Evolutionary conservation across 2,329 filamentous ascomycete genomes (phyloP), one percentile per base, ranked within the genome.

Genomic region (Cladosporium colombiae): DNA sequence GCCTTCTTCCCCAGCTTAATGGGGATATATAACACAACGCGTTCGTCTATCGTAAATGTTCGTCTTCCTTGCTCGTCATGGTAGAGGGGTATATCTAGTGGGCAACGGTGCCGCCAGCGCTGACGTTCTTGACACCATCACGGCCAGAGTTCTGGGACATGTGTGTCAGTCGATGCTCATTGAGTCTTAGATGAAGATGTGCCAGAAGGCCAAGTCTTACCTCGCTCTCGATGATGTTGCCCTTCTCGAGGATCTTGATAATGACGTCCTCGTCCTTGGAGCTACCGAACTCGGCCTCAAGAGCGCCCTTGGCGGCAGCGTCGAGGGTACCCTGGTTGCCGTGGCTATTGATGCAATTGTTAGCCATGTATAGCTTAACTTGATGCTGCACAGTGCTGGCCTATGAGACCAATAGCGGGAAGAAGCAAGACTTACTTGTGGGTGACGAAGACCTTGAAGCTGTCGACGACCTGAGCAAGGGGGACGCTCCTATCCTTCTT

Each of bases 201-300:
- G 40, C 23, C 27, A 25, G 14, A 62, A 21, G 27, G 23, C 13
- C 35, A 35, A 37, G 53, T 52, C 82, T 69, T 79, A 88, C 87
- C 77, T 83, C 78, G 46, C 77, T 76, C 74, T 87, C 85, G 79
- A 95, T 89, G 64, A 89, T 77, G 18, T 83, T 83, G 25, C 94
- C 94, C 77, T 87, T 86, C 81, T 92, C 85, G 50, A 98, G 82
- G 69, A 99, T 97, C 80, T 88, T 82, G 80, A 87, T 87, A 75
- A 98, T 89, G 66, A 90, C 89, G 0, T 94, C 91, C 8, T 97
- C 93, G 27, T 92, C 89, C 64, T 88, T 84, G 72, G 84, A 81
- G 16, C 92, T 94, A 71, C 91, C 92, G 73, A 99, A 99, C 81
- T 98, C 93, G 71, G 88, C 90, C 75, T 95, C 89, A 5, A 99